Evolutionary conservation across 257 asterid species (phyloP).

Genomic region (Gardenia jasminoides): DNA sequence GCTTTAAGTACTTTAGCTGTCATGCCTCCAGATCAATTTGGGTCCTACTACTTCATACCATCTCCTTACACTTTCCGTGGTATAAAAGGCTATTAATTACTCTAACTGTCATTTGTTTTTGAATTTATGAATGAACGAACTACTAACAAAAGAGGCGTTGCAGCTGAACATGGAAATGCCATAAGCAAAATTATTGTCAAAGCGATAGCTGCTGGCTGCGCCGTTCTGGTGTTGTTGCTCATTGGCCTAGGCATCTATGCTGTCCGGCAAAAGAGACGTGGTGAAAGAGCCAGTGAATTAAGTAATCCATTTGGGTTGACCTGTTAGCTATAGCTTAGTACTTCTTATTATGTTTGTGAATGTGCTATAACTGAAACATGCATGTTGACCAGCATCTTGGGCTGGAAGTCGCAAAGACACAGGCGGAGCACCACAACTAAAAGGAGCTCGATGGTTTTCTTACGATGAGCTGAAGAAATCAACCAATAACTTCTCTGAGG

Average conservation of each 20-base stretch:
- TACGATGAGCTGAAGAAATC: constrained; percentile 66
- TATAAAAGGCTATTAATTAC: constrained; percentile 14
- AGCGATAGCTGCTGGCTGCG: constrained; percentile 71
- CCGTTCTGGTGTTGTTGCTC: constrained; percentile 57
- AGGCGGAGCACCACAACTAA: constrained; percentile 81
- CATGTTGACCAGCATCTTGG: constrained; percentile 63
- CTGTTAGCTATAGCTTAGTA: not conserved
- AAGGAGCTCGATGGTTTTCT: constrained; percentile 78
- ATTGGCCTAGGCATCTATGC: constrained; percentile 67
- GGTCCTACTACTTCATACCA: constrained; percentile 85
- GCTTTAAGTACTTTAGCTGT: constrained; percentile 75
- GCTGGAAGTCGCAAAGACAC: constrained; percentile 61
- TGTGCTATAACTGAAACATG: constrained; percentile 11
- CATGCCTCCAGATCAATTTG: constrained; percentile 81
- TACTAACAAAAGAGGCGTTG: constrained; percentile 12
- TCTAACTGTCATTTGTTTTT: not conserved
- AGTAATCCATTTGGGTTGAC: constrained; percentile 84
- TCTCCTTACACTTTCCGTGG: constrained; percentile 68
- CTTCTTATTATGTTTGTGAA: not conserved
- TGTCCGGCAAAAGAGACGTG: constrained; percentile 69
- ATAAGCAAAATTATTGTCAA: constrained; percentile 48
- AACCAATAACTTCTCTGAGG: constrained; percentile 65
- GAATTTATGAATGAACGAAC: not conserved
- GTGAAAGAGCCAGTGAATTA: constrained; percentile 76
- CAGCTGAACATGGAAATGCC: constrained; percentile 50